Evolutionary conservation across 345 rosid genomes (phyloP).

Genomic region (Camelina sativa): DNA sequence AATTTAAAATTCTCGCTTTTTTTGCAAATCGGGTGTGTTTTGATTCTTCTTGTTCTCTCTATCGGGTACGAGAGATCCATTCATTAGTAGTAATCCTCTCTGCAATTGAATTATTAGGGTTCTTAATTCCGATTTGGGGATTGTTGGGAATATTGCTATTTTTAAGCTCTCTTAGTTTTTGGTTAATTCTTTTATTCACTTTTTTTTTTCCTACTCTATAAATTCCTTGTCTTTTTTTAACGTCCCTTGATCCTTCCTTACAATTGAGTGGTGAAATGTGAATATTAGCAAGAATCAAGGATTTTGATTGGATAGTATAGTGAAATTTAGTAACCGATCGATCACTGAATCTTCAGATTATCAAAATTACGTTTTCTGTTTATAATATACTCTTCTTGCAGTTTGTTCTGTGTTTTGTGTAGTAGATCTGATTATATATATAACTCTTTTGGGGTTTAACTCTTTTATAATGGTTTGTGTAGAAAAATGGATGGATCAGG

Average conservation of each 20-base stretch:
- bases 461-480: not conserved
- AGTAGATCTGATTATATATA: slow-evolving; percentile 2
- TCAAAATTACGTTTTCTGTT: not conserved
- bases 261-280: slow-evolving; percentile 25
- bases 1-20: not conserved
- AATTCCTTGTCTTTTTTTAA: not conserved
- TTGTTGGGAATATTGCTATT: slow-evolving; percentile 19
- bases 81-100: slow-evolving; percentile 1
- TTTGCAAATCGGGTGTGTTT: slow-evolving; percentile 23
- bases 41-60: slow-evolving; percentile 12
- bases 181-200: not conserved
- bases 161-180: slow-evolving; percentile 31
- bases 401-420: slow-evolving; percentile 13
- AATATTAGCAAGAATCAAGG: not conserved
- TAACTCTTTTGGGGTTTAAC: slow-evolving; percentile 1
- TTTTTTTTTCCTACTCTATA: slow-evolving; percentile 2
- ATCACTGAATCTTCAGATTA: not conserved
- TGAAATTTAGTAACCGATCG: not conserved
- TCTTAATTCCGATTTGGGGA: slow-evolving; percentile 29
- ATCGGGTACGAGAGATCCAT: slow-evolving; percentile 34
- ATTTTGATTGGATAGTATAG: not conserved
- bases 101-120: slow-evolving; percentile 34
- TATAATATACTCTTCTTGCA: not conserved
- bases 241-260: not conserved
- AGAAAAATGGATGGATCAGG: slow-evolving; percentile 65